These are phyloP conservation scores for Fusarium odoratissimum DNA, from an alignment of 2,329 filamentous ascomycete species.

Conservation along the genomic window DNA sequence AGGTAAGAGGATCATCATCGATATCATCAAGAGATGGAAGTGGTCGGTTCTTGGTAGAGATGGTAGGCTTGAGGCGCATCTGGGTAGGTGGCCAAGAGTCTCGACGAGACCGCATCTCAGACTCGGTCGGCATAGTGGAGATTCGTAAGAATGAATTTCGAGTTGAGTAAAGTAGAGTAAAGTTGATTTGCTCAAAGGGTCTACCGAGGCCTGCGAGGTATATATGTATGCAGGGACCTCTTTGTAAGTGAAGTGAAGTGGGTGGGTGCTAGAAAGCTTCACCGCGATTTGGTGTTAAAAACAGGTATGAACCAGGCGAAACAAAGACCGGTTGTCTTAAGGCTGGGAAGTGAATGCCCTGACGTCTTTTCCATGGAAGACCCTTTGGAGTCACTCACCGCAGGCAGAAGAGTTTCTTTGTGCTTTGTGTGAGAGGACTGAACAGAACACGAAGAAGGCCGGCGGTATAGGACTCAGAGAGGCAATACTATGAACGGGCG, in stretches of 20 bases:
- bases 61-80: constrained; percentile 57
- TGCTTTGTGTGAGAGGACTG: constrained; percentile 5
- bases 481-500: constrained; percentile 10
- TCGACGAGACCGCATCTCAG: constrained; percentile 50
- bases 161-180: background rate
- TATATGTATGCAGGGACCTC: constrained; percentile 11
- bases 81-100: constrained; percentile 67
- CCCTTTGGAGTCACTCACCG: constrained; percentile 40
- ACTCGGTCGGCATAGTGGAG: constrained; percentile 51
- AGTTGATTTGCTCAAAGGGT: constrained; percentile 5
- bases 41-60: constrained; percentile 54
- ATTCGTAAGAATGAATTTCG: background rate
- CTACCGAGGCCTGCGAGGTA: constrained; percentile 6
- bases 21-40: constrained; percentile 60
- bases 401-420: constrained; percentile 25
- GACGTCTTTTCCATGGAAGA: constrained; percentile 36
- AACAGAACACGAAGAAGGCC: constrained; percentile 30
- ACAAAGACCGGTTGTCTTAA: constrained; percentile 38
- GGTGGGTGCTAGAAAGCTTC: constrained; percentile 23
- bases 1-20: constrained; percentile 65
- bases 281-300: constrained; percentile 34
- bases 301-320: constrained; percentile 32
- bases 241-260: constrained; percentile 39
- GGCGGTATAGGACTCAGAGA: constrained; percentile 16
- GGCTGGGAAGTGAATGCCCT: constrained; percentile 33